Evolutionary conservation across 257 asterid species (phyloP).

Genomic region (Solanum lycopersicoides): DNA sequence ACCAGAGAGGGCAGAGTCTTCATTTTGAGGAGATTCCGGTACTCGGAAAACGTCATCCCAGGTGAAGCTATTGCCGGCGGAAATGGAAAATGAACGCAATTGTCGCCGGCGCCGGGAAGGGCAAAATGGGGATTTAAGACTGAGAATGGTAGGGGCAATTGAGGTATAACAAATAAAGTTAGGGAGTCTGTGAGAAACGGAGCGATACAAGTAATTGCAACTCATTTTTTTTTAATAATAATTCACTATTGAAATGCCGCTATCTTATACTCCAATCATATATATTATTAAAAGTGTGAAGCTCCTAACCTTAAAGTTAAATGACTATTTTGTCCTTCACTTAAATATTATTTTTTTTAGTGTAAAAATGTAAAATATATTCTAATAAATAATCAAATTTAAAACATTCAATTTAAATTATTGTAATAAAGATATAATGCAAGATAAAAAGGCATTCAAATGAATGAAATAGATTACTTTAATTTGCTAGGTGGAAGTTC

Average conservation of each 20-base stretch:
- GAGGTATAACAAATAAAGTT: neutral
- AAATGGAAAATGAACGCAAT: neutral
- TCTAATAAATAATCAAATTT: no score
- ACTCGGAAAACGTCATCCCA: slow-evolving; percentile 59
- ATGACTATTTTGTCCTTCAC: neutral
- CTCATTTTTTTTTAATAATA: slow-evolving; percentile 4
- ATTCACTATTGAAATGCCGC: no score
- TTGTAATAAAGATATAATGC: no score
- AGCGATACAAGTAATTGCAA: neutral
- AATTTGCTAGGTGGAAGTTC: no score
- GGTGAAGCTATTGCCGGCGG: slow-evolving; percentile 22
- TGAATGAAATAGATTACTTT: no score
- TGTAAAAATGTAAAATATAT: no score
- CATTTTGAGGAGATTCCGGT: slow-evolving; percentile 11
- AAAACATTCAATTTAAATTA: no score
- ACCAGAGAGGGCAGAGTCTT: slow-evolving; percentile 41
- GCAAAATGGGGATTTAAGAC: slow-evolving; percentile 4
- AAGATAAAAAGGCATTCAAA: no score
- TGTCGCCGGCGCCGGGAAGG: slow-evolving; percentile 7
- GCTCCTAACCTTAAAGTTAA: neutral
- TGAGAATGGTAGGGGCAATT: neutral
- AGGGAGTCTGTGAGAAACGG: neutral
- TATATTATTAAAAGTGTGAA: neutral
- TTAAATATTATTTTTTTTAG: no score
- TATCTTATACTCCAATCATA: no score